Base-by-base conservation (phyloP, 2,329 filamentous ascomycete species). In the Aschersonia sp. region DNA sequence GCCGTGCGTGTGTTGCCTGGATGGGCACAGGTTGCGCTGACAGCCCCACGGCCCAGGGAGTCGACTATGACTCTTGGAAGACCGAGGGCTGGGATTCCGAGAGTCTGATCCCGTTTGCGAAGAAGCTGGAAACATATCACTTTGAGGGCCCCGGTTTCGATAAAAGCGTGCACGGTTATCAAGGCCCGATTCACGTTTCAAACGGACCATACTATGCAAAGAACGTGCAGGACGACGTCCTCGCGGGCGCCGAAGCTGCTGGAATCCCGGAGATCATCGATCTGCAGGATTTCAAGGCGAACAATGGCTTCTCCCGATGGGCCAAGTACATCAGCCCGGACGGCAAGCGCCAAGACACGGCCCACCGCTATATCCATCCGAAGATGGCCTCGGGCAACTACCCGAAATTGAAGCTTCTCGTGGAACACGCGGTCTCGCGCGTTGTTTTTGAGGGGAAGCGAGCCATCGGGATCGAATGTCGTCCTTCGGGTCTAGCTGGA, bases 401-500 rank as follows among this genome's bases (percentile, higher is more conserved):
- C 44, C 69, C 74, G 0, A 80, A 81, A 48, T 68, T 83, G 2
- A 74, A 82, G 49, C 65, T 83, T 5, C 63, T 83, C 0, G 64
- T 72, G 0, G 69, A 81, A 53, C 69, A 72, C 2, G 73, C 73
- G 48, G 77, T 83, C 1, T 62, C 70, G 2, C 70, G 69, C 3
- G 68, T 81, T 1, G 49, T 80, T 5, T 75, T 81, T 45, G 53
- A 64, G 5, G 64, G 68, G 3, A 76, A 69, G 42, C 59, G 65
- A 40, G 81, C 80, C 4, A 64, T 69, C 0, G 80, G 79, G 0
- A 70, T 85, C 2, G 75, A 82, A 54, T 79, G 74, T 52, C 67
- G 22, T 69, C 72, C 31, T 75, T 49, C 47, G 4, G 47, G 51
- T 5, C 31, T 49, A 5, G 46, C 51, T 2, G 46, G 41, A 0